Evolutionary conservation across 1,284 basidiomycete genomes (phyloP).

Genomic region (Trametes pubescens): DNA sequence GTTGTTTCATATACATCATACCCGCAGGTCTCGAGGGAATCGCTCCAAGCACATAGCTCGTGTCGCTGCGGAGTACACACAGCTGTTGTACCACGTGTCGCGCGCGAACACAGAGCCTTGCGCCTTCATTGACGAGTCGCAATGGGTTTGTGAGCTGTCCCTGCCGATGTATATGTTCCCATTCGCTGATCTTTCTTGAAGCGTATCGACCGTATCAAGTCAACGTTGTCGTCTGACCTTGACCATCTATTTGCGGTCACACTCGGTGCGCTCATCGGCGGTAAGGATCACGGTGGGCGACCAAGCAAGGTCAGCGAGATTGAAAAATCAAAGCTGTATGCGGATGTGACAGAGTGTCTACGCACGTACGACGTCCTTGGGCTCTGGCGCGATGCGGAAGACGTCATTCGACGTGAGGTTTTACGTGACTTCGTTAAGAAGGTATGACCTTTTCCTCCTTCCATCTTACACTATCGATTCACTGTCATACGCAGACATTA

Average conservation of each 20-base stretch:
- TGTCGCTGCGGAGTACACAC: conserved; percentile 90
- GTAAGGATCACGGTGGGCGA: conserved; percentile 51
- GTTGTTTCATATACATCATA: not conserved
- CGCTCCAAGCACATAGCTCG: conserved; percentile 86
- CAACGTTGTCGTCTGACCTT: conserved; percentile 84
- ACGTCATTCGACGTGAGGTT: conserved; percentile 76
- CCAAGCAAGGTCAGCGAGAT: conserved; percentile 54
- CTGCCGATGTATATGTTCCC: conserved; percentile 22
- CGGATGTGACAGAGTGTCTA: conserved; percentile 81
- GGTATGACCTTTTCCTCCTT: conserved; percentile 48
- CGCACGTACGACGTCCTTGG: conserved; percentile 84
- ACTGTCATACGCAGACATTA: conserved; percentile 60
- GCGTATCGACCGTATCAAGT: conserved; percentile 84
- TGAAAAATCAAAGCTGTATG: conserved; percentile 67
- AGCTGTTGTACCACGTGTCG: conserved; percentile 88
- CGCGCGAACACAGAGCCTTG: conserved; percentile 83
- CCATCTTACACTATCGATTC: conserved; percentile 3
- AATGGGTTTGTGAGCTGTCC: conserved; percentile 75
- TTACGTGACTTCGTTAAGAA: conserved; percentile 81
- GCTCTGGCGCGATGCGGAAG: conserved; percentile 87
- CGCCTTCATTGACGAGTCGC: conserved; percentile 81
- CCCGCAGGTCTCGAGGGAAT: conserved; percentile 63
- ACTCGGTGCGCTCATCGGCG: conserved; percentile 55
- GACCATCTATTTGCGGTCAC: conserved; percentile 78
- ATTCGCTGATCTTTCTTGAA: conserved; percentile 42